A percentile compares a stretch with the other conserved stretches of the same genome.
Evolutionary conservation across 768 basidiomycete species (phyloP).

Genomic region (Panellus pusillus): DNA sequence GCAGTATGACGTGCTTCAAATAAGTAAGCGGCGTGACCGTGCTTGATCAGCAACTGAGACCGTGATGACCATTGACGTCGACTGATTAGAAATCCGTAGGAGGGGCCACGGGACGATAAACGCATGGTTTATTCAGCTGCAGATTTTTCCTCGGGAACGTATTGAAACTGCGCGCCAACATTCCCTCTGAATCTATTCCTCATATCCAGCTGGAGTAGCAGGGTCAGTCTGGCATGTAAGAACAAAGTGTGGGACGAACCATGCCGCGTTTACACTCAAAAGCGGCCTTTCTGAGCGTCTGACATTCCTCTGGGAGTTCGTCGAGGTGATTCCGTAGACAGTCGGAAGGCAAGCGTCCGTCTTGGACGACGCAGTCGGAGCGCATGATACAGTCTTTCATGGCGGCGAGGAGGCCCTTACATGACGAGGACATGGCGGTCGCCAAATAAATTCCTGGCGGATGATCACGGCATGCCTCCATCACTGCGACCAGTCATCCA

Average conservation of each 20-base stretch:
- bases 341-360: conserved; percentile 78
- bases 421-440: conserved; percentile 71
- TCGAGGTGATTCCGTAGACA: conserved; percentile 75
- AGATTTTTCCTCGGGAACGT: conserved; percentile 26
- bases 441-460: neutral
- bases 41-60: too few relatives aligned
- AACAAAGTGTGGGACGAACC: conserved; percentile 45
- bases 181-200: conserved; percentile 81
- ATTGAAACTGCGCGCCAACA: conserved; percentile 53
- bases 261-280: conserved; percentile 92
- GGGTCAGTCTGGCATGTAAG: neutral
- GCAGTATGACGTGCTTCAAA: too few relatives aligned
- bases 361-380: conserved; percentile 85
- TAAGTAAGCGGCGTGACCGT: too few relatives aligned
- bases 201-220: conserved; percentile 71
- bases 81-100: too few relatives aligned
- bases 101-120: too few relatives aligned
- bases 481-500: conserved; percentile 46
- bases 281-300: conserved; percentile 73
- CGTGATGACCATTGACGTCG: too few relatives aligned
- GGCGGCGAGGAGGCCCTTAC: conserved; percentile 71
- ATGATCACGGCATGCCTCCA: conserved; percentile 33
- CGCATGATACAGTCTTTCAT: conserved; percentile 82
- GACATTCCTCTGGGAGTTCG: conserved; percentile 81
- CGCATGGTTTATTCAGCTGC: conserved; percentile 1